phyloP scores from a whole-genome alignment of 495 filamentous ascomycete species.

The Tuber umbilicatum region DNA sequence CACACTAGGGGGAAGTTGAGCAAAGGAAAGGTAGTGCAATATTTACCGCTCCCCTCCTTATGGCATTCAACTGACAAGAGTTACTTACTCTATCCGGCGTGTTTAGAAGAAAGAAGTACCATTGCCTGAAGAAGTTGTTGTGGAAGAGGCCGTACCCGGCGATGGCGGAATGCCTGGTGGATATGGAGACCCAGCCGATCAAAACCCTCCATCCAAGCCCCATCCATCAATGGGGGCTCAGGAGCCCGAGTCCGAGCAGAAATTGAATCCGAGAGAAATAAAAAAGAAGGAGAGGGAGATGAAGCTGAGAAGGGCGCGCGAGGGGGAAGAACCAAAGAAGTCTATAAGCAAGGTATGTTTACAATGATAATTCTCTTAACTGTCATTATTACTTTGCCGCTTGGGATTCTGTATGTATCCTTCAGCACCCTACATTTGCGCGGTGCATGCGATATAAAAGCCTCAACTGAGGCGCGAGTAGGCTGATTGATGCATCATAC shows the following conservation, averaged over 20 bases:
- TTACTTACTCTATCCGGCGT: background rate
- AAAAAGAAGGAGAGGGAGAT: constrained; percentile 8
- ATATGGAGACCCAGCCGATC: background rate
- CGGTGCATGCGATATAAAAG: background rate
- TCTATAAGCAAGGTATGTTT: constrained; percentile 17
- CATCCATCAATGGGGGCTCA: constrained; percentile 1
- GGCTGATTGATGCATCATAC: constrained; percentile 3
- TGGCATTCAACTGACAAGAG: background rate
- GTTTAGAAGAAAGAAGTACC: background rate
- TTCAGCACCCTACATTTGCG: background rate
- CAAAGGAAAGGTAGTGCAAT: background rate
- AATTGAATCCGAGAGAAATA: constrained; percentile 4
- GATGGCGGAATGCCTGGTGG: background rate
- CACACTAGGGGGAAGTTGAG: background rate
- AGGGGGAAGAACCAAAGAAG: constrained; percentile 11
- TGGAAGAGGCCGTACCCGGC: background rate
- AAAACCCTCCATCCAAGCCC: background rate
- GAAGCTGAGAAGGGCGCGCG: constrained; percentile 8
- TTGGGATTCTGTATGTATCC: background rate
- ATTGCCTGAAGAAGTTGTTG: constrained; percentile 1
- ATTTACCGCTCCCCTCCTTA: background rate
- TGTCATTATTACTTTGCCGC: background rate
- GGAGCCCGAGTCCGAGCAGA: constrained; percentile 4
- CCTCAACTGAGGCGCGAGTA: background rate
- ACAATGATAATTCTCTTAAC: constrained; percentile 1